Evolutionary conservation across 75 land plant genomes (phyloP).

Genomic region (Picea glauca): DNA sequence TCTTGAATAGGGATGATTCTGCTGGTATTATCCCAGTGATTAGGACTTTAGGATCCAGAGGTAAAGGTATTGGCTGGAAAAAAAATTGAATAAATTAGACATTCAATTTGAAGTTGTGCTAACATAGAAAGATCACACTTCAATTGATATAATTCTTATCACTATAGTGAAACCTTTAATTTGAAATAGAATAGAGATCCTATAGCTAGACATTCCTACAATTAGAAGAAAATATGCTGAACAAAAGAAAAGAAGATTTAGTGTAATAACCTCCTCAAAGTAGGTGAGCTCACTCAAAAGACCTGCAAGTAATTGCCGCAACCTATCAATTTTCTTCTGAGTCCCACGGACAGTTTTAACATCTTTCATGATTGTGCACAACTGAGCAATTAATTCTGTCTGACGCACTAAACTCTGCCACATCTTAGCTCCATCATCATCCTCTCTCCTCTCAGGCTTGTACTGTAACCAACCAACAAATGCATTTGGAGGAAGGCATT

Average conservation of each 20-base stretch:
- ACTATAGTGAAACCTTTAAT: not conserved
- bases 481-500: not conserved
- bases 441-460: slow-evolving; percentile 24
- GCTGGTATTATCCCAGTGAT: slow-evolving; percentile 85
- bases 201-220: not conserved
- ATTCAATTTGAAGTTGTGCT: not conserved
- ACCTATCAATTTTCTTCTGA: slow-evolving; percentile 90
- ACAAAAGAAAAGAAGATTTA: not conserved
- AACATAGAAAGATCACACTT: not conserved
- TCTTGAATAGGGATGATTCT: slow-evolving; percentile 88
- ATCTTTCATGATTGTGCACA: slow-evolving; percentile 89
- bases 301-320: slow-evolving; percentile 83
- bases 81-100: not conserved
- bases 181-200: not conserved
- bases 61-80: slow-evolving; percentile 84
- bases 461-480: not conserved
- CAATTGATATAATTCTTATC: not conserved
- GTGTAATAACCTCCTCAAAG: slow-evolving; percentile 76
- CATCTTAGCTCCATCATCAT: slow-evolving; percentile 68
- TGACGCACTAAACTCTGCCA: slow-evolving; percentile 94
- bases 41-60: slow-evolving; percentile 74
- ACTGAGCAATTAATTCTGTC: slow-evolving; percentile 82
- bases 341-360: slow-evolving; percentile 88
- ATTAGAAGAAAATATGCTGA: not conserved
- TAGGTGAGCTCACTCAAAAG: slow-evolving; percentile 92